phyloP scores from a whole-genome alignment of 2,329 filamentous ascomycete genomes.

The Aspergillus sp. region DNA sequence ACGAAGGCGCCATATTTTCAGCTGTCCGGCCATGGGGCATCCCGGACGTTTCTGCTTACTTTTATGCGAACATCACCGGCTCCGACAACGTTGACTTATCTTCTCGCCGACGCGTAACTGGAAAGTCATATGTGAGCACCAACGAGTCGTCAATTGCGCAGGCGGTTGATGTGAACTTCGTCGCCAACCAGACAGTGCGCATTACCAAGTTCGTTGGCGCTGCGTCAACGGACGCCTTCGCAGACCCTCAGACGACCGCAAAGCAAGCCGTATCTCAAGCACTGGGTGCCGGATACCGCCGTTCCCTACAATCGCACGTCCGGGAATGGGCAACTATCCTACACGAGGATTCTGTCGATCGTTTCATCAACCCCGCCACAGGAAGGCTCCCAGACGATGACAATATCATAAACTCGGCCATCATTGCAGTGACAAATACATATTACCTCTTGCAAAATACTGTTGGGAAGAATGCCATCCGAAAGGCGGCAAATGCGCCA shows the following conservation, averaged over 20 bases:
- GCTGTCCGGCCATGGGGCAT: conserved; percentile 65
- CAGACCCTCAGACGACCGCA: conserved; percentile 56
- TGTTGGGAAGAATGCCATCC: conserved; percentile 55
- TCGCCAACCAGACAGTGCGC: conserved; percentile 53
- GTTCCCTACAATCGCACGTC: conserved; percentile 56
- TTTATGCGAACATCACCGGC: conserved; percentile 48
- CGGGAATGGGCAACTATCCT: conserved; percentile 64
- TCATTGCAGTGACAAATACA: conserved; percentile 49
- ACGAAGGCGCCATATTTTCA: conserved; percentile 60
- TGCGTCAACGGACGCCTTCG: conserved; percentile 68
- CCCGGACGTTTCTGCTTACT: conserved; percentile 62
- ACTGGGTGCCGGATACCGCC: conserved; percentile 54
- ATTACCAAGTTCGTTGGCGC: conserved; percentile 68
- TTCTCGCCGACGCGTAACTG: conserved; percentile 45
- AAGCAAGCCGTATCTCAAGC: conserved; percentile 54
- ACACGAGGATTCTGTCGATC: conserved; percentile 62
- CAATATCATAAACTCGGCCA: conserved; percentile 55
- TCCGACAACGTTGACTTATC: conserved; percentile 42
- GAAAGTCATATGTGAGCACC: conserved; percentile 50
- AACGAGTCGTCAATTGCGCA: conserved; percentile 68
- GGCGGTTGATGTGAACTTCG: conserved; percentile 54
- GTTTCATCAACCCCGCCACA: conserved; percentile 57
- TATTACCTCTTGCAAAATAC: conserved; percentile 52
- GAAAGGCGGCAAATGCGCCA: conserved; percentile 48
- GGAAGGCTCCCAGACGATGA: conserved; percentile 58